Evolutionary conservation across 2,329 filamentous ascomycete species (phyloP), one percentile per base, ranked within the genome.

Genomic region (Lizonia empirigonia): DNA sequence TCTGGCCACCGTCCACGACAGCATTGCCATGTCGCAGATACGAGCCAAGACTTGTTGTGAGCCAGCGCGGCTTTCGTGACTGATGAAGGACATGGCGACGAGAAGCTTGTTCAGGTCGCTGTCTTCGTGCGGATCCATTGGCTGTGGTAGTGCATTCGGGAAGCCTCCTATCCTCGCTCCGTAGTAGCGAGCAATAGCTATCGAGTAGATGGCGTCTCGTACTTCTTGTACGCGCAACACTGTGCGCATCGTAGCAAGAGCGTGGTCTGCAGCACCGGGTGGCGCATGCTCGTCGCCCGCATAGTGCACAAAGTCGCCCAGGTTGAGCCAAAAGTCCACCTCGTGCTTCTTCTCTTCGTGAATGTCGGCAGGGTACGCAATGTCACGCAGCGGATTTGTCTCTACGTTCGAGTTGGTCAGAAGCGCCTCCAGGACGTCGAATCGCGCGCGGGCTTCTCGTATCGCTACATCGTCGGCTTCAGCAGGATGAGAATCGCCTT

Each of bases 151-250:
- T 18, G 72, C 68, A 44, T 76, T 75, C 7, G 76, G 73, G 58
- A 78, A 79, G 20, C 76, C 75, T 13, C 74, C 69, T 53, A 76
- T 67, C 12, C 85, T 83, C 24, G 85, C 85, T 36, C 88, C 86
- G 40, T 91, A 80, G 56, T 92, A 85, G 20, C 91, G 85, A 13
- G 89, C 85, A 47, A 96, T 84, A 7, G 89, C 90, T 59, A 96
- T 87, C 0, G 90, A 94, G 74, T 96, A 96, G 49, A 97, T 83
- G 15, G 96, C 87, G 69, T 97, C 91, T 44, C 92, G 85, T 65
- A 93, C 94, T 75, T 97, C 92, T 19, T 87, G 83, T 38, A 88
- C 88, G 60, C 91, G 88, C 10, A 96, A 80, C 18, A 93, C 79
- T 48, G 81, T 81, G 24, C 90, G 85, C 71, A 91, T 83, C 42